Percentiles rank a stretch among this genome's conserved stretches.
phyloP scores from a whole-genome alignment of 2,329 filamentous ascomycete species.

The Dactylellina parvicollis region DNA sequence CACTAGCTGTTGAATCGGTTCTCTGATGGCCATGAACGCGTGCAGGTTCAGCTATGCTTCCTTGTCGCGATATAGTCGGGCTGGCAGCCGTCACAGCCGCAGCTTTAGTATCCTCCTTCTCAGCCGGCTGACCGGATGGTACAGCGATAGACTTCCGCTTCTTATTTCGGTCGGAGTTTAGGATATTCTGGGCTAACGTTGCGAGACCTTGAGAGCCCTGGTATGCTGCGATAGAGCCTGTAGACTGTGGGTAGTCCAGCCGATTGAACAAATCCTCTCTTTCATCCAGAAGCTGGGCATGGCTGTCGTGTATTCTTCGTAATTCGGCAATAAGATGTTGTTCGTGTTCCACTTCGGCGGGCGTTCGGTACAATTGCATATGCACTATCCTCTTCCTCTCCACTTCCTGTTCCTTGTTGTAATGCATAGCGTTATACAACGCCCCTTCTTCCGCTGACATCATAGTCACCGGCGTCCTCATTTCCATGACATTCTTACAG shows the following conservation, averaged over 20 bases:
- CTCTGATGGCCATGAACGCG: constrained; percentile 60
- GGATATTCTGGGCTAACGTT: constrained; percentile 81
- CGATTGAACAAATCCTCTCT: constrained; percentile 85
- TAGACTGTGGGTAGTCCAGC: constrained; percentile 81
- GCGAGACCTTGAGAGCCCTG: constrained; percentile 83
- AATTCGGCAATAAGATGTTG: constrained; percentile 88
- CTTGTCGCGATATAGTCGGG: constrained; percentile 62
- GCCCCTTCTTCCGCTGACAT: constrained; percentile 89
- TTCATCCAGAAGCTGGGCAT: constrained; percentile 86
- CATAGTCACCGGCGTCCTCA: constrained; percentile 80
- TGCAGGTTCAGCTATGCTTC: constrained; percentile 67
- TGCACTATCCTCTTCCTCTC: constrained; percentile 85
- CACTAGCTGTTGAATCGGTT: constrained; percentile 59
- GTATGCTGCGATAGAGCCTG: constrained; percentile 76
- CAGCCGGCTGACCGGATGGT: constrained; percentile 60
- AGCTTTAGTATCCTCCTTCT: constrained; percentile 67
- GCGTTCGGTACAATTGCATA: constrained; percentile 78
- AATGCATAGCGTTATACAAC: constrained; percentile 87
- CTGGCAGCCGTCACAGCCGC: constrained; percentile 59
- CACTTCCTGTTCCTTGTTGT: constrained; percentile 81
- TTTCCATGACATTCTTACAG: constrained; percentile 80
- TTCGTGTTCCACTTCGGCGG: constrained; percentile 91
- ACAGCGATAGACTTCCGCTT: constrained; percentile 76
- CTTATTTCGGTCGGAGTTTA: constrained; percentile 80
- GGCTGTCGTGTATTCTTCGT: constrained; percentile 86